Evolutionary conservation across 208 protist genomes (phyloP).

Genomic region (Chromosphaera perkinsii): DNA sequence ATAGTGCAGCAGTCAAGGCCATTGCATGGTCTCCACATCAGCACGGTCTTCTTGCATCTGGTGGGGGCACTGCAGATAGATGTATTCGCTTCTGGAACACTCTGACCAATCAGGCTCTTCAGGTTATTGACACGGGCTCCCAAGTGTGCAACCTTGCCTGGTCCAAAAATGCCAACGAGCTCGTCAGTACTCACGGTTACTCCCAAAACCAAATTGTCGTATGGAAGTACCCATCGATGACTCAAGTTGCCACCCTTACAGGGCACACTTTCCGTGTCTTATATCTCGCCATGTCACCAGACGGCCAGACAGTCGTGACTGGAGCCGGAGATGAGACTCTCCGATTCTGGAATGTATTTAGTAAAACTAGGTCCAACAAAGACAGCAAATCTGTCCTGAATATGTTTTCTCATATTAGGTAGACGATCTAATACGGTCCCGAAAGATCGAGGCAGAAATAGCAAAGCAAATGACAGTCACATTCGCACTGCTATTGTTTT

Average conservation of each 20-base stretch:
- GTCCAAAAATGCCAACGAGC: constrained; percentile 61
- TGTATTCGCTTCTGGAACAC: constrained; percentile 72
- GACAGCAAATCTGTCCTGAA: not conserved
- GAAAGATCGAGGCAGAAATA: no score
- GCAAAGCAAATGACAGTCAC: no score
- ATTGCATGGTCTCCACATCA: constrained; percentile 90
- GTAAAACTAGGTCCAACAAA: not conserved
- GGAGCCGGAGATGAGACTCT: constrained; percentile 93
- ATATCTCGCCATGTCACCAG: constrained; percentile 68
- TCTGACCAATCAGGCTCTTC: constrained; percentile 25
- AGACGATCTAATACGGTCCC: no score
- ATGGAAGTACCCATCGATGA: constrained; percentile 61
- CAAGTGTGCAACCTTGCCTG: constrained; percentile 60
- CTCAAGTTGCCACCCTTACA: constrained; percentile 58
- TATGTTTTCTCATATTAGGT: not conserved
- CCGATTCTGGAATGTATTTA: constrained; percentile 77
- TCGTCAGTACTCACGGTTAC: constrained; percentile 70
- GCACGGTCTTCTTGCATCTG: constrained; percentile 63
- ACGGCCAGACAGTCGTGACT: constrained; percentile 78
- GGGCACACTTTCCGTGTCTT: constrained; percentile 66
- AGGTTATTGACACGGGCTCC: constrained; percentile 54
- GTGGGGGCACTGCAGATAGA: constrained; percentile 69
- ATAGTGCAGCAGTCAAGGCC: constrained; percentile 92
- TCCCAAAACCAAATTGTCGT: constrained; percentile 64
- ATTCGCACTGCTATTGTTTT: no score